These are phyloP conservation scores for Mortierella sp. DNA, from an alignment of 371 early-diverging fungal genomes.

Conservation along the genomic window DNA sequence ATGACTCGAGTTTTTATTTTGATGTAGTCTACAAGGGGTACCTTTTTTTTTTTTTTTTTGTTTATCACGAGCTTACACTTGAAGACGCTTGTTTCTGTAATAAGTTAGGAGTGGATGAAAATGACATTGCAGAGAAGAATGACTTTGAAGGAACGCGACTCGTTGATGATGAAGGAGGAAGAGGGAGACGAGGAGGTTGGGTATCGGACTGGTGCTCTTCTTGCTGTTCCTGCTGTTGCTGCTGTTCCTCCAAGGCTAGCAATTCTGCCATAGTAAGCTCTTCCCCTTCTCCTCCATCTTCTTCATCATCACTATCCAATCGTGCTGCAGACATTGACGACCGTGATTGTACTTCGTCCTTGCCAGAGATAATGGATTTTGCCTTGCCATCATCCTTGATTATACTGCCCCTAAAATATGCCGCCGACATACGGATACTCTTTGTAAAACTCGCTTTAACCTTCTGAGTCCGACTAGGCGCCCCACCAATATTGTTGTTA, in stretches of 20 bases:
- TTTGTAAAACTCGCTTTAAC: conserved; percentile 41
- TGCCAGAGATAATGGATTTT: neutral
- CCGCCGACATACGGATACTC: conserved; percentile 43
- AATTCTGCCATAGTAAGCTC: conserved; percentile 34
- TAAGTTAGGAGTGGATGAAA: conserved; percentile 26
- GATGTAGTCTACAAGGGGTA: too few species aligned
- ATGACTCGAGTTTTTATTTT: neutral
- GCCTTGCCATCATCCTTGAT: conserved; percentile 21
- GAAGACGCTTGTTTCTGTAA: neutral
- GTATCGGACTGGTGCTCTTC: conserved; percentile 1
- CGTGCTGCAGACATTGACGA: neutral
- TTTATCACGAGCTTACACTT: neutral
- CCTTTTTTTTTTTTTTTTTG: neutral
- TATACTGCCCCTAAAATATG: conserved; percentile 21
- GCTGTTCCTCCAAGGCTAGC: conserved; percentile 25
- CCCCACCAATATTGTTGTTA: neutral
- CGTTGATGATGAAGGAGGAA: neutral
- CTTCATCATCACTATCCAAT: conserved; percentile 1
- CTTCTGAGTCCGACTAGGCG: conserved; percentile 34
- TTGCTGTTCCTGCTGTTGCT: conserved; percentile 2
- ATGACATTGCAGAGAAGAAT: conserved; percentile 15
- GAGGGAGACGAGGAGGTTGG: too few species aligned
- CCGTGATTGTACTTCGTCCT: neutral
- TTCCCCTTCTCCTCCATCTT: neutral
- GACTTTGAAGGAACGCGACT: conserved; percentile 10